Evolutionary conservation across 2,329 filamentous ascomycete genomes (phyloP).

Genomic region (Aureobasidium sp.): DNA sequence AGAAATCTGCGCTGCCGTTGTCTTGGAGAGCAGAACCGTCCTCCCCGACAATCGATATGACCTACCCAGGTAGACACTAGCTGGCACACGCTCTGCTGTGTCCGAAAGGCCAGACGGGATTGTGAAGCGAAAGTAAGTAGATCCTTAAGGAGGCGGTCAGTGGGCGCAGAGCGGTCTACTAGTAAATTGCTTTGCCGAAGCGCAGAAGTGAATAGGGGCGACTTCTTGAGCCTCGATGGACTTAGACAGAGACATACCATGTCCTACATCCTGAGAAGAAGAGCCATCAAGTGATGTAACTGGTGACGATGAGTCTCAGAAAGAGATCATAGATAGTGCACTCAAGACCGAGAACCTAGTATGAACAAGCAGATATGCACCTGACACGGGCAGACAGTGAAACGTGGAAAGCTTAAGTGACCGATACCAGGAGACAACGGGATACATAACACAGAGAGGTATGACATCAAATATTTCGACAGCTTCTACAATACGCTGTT

Average conservation of each 20-base stretch:
- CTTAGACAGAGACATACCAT: too few species aligned
- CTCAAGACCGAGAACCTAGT: too few species aligned
- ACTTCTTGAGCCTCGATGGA: not conserved
- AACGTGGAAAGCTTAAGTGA: constrained; percentile 2
- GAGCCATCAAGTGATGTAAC: too few species aligned
- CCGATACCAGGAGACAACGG: not conserved
- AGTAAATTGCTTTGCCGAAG: not conserved
- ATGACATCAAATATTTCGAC: not conserved
- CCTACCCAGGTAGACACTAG: not conserved
- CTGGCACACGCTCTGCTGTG: not conserved
- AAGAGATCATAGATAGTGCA: too few species aligned
- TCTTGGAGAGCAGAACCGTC: constrained; percentile 8
- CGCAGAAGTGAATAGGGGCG: not conserved
- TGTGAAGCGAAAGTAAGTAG: not conserved
- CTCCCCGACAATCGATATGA: constrained; percentile 9
- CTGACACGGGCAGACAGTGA: not conserved
- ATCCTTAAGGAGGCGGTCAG: not conserved
- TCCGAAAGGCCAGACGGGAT: not conserved
- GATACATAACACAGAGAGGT: too few species aligned
- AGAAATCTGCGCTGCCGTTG: constrained; percentile 9
- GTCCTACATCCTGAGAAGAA: too few species aligned
- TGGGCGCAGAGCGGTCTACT: not conserved
- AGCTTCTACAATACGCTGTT: not conserved
- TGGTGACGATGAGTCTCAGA: too few species aligned
- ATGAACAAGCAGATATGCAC: not conserved